A percentile compares a stretch with the other conserved stretches of the same genome.
Evolutionary conservation across 2,329 filamentous ascomycete genomes (phyloP).

Genomic region (Claviceps sp.): DNA sequence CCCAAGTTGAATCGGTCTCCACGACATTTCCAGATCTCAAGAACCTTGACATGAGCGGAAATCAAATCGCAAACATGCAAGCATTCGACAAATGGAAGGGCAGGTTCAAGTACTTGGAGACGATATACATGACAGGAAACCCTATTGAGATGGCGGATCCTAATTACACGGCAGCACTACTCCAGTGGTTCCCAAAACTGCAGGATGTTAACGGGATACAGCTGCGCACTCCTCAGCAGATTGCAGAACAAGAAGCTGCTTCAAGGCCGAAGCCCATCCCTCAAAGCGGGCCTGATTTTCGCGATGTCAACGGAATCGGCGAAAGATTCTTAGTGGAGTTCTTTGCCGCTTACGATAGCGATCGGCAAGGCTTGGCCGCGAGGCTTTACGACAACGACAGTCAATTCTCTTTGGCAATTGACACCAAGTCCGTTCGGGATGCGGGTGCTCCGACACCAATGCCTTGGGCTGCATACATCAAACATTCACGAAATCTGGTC

Average conservation of each 20-base stretch:
- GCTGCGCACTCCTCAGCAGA: constrained; percentile 59
- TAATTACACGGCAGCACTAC: constrained; percentile 52
- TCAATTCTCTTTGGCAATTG: constrained; percentile 63
- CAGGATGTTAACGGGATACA: constrained; percentile 62
- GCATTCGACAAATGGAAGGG: constrained; percentile 63
- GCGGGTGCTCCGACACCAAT: constrained; percentile 29
- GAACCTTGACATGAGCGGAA: constrained; percentile 80
- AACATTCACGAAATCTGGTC: constrained; percentile 63
- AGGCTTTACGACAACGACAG: constrained; percentile 66
- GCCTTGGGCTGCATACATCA: constrained; percentile 64
- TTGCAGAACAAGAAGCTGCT: constrained; percentile 39
- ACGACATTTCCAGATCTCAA: constrained; percentile 73
- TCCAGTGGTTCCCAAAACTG: constrained; percentile 73
- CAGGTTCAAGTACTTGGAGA: constrained; percentile 67
- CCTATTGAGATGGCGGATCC: constrained; percentile 51
- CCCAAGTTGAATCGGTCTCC: constrained; percentile 60
- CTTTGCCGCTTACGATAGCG: constrained; percentile 58
- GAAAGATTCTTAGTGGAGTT: constrained; percentile 65
- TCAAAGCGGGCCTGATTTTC: constrained; percentile 53
- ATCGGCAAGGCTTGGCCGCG: constrained; percentile 48
- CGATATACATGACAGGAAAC: constrained; percentile 66
- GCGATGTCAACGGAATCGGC: constrained; percentile 61
- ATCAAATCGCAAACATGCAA: constrained; percentile 57
- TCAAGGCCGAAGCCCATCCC: constrained; percentile 45
- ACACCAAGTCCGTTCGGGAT: constrained; percentile 42